Percentiles rank a stretch among this genome's conserved stretches.
Evolutionary conservation across 108 stramenopile species (phyloP).

Genomic region (Hondaea fermentalgiana): DNA sequence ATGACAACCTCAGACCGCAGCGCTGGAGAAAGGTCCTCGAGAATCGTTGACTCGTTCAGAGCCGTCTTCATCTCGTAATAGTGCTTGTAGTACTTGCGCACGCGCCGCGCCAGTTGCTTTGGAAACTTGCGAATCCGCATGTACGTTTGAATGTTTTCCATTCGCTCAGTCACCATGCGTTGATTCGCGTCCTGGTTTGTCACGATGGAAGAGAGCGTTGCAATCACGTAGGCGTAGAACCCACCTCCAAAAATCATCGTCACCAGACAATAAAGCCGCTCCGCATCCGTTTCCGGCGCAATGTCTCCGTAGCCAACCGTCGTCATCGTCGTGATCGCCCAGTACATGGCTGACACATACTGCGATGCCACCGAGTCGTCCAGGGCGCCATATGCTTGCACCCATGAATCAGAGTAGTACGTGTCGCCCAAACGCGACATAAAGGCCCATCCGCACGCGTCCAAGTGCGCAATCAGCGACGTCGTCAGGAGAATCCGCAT

Average conservation of each 20-base stretch:
- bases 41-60: constrained; percentile 22
- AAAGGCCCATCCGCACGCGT: background rate
- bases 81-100: constrained; percentile 27
- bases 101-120: constrained; percentile 15
- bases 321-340: constrained; percentile 48
- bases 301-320: constrained; percentile 55
- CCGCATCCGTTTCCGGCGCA: constrained; percentile 25
- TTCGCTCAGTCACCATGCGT: background rate
- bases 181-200: background rate
- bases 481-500: background rate
- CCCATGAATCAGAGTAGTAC: constrained; percentile 29
- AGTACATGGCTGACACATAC: constrained; percentile 44
- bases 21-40: constrained; percentile 23
- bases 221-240: constrained; percentile 23
- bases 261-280: constrained; percentile 10
- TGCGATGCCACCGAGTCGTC: background rate
- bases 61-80: constrained; percentile 26
- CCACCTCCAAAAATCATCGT: constrained; percentile 24
- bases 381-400: background rate
- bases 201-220: background rate
- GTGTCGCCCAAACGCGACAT: constrained; percentile 17
- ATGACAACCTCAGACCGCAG: constrained; percentile 22
- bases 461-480: background rate
- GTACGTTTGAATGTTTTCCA: background rate
- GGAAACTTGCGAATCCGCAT: constrained; percentile 27